Evolutionary conservation across 1,284 basidiomycete species (phyloP).

Genomic region (Tilletia setariae): DNA sequence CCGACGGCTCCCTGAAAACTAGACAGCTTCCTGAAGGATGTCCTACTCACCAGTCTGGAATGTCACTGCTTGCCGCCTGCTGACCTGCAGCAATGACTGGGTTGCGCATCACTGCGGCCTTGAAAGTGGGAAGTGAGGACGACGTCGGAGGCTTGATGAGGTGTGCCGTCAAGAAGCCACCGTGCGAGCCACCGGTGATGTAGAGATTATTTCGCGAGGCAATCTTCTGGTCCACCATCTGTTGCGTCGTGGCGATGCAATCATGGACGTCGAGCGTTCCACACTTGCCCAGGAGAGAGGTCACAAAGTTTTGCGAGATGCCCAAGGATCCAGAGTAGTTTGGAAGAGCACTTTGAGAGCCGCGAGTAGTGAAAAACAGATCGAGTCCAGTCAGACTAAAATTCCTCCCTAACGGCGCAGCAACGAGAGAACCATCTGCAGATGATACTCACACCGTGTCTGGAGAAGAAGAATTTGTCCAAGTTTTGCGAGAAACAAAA

Average conservation of each 20-base stretch:
- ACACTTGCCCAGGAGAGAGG: constrained; percentile 61
- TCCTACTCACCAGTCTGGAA: constrained; percentile 66
- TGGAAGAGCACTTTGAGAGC: constrained; percentile 59
- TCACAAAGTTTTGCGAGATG: constrained; percentile 55
- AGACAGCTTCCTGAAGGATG: too few species aligned
- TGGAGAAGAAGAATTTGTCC: neutral
- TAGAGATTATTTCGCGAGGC: constrained; percentile 57
- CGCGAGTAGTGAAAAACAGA: neutral
- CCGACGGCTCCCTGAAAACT: too few species aligned
- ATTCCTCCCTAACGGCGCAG: neutral
- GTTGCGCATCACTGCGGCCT: constrained; percentile 66
- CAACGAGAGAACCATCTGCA: neutral
- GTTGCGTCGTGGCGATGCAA: constrained; percentile 62
- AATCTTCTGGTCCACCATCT: constrained; percentile 59
- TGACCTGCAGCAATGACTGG: constrained; percentile 67
- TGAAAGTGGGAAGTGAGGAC: constrained; percentile 63
- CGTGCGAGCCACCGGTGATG: constrained; percentile 69
- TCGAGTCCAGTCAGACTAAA: neutral
- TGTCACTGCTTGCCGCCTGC: constrained; percentile 62
- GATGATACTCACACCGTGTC: constrained; percentile 6
- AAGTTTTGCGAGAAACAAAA: neutral
- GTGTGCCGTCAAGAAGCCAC: constrained; percentile 67
- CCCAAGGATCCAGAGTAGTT: constrained; percentile 73
- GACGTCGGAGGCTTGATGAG: constrained; percentile 59
- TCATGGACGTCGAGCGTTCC: constrained; percentile 68